These are phyloP conservation scores for Coemansia sp. DNA, from an alignment of 192 early-diverging fungal species.

Conservation along the genomic window DNA sequence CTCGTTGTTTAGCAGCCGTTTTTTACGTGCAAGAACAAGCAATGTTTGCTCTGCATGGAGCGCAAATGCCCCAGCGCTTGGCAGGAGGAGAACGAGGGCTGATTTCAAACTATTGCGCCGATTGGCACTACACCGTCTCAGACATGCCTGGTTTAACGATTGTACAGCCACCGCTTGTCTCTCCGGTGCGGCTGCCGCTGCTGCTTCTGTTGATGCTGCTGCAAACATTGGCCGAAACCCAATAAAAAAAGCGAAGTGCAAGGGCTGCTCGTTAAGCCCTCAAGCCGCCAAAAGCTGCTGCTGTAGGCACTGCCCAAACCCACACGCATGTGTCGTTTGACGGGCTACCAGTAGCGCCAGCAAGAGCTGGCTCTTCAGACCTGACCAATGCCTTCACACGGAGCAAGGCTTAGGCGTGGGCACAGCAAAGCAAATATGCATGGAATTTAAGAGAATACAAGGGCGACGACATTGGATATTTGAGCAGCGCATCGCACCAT, in stretches of 20 bases:
- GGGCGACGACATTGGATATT: not conserved
- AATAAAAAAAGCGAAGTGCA: not conserved
- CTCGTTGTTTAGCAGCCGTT: not conserved
- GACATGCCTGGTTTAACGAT: not conserved
- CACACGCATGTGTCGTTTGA: not conserved
- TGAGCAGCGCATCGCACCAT: not conserved
- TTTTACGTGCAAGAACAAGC: conserved; percentile 4
- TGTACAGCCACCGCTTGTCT: conserved; percentile 2
- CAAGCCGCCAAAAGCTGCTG: not conserved
- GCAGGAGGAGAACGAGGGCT: not conserved
- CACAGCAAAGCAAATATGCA: conserved; percentile 4
- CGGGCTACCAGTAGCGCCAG: conserved; percentile 7
- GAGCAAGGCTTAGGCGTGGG: conserved; percentile 6
- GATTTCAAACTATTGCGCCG: conserved; percentile 4
- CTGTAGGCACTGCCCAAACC: conserved; percentile 3
- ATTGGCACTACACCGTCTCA: conserved; percentile 10
- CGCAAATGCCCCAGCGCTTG: conserved; percentile 9
- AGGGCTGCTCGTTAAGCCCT: not conserved
- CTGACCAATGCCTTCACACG: not conserved
- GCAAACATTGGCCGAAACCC: conserved; percentile 10
- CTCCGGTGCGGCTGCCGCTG: not conserved
- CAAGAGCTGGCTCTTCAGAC: not conserved
- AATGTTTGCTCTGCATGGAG: conserved; percentile 11
- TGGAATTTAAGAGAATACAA: conserved; percentile 4
- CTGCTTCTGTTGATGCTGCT: not conserved